A percentile compares a stretch with the other conserved stretches of the same genome.
phyloP scores from a whole-genome alignment of 2,329 filamentous ascomycete genomes.

The Alternaria sp. region DNA sequence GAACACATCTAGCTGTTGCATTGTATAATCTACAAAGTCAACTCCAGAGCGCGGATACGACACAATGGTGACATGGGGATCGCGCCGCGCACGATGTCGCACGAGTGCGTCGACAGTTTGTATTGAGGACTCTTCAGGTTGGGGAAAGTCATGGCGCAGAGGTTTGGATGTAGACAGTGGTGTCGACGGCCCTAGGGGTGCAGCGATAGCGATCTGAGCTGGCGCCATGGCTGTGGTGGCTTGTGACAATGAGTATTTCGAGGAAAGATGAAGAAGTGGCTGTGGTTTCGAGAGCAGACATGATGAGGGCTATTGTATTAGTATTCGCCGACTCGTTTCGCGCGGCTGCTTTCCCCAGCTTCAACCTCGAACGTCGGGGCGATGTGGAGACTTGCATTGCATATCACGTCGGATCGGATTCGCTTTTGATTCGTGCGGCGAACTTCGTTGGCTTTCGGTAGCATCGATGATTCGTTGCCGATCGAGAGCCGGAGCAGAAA shows the following conservation, averaged over 20 bases:
- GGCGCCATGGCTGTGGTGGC: constrained; percentile 25
- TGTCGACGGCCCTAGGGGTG: constrained; percentile 7
- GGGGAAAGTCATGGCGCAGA: not conserved
- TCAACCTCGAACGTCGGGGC: constrained; percentile 1
- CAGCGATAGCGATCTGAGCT: constrained; percentile 27
- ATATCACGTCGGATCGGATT: constrained; percentile 10
- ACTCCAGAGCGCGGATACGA: constrained; percentile 58
- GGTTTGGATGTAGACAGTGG: not conserved
- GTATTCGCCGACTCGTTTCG: not conserved
- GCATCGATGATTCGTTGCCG: not conserved
- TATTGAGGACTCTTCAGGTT: constrained; percentile 16
- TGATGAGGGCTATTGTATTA: not conserved
- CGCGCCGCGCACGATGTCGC: constrained; percentile 47
- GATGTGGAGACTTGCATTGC: constrained; percentile 2
- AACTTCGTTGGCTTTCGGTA: not conserved
- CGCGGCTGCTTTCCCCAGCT: not conserved
- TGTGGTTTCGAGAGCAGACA: not conserved
- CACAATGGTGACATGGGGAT: constrained; percentile 51
- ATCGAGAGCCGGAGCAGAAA: not conserved
- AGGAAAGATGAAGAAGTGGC: not conserved
- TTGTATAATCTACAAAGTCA: constrained; percentile 59
- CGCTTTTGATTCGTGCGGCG: constrained; percentile 1
- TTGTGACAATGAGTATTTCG: not conserved
- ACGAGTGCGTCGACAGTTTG: constrained; percentile 54
- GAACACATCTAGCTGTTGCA: constrained; percentile 57